Evolutionary conservation across 2,329 filamentous ascomycete genomes (phyloP), one percentile per base, ranked within the genome.

Genomic region (Stagonosporopsis cucurbitacearum): DNA sequence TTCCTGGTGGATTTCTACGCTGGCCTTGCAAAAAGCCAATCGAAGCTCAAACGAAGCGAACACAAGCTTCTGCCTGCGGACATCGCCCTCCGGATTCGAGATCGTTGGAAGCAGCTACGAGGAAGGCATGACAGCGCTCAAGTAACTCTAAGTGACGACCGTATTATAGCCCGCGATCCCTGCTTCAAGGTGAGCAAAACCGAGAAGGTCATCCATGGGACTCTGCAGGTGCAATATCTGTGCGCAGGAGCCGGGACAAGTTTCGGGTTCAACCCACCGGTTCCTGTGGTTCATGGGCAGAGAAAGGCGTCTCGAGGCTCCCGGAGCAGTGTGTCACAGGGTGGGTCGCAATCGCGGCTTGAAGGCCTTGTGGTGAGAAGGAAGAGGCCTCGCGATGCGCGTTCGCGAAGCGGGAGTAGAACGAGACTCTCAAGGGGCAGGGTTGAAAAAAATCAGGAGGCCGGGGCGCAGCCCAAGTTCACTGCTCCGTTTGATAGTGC

Each of bases 1-100:
- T 54, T 54, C 33, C 23, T 54, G 2, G 17, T 48, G 6, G 44
- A 39, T 19, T 33, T 43, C 8, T n/a, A 43, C 36, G 51, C 51
- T 5, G 39, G 44, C 9, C 44, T 44, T 7, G 26, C 40, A 35
- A 42, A 39, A 8, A 28, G 20, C 2, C 39, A 41, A 9, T 12
- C 19, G 22, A 9, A 26, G 1, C 36, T 46, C 11, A 35, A 23
- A 12, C 42, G 12, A 22, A 22, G 28, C 8, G 20, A 35, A n/a
- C n/a, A 35, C 20, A 19, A 28, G 15, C 30, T 28, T 17, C n/a
- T 46, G 12, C 50, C 35, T 3, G 11, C 6, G 7, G 42, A 46
- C 4, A 36, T 52, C 11, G 26, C 13, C 12, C n/a, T 28, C 13
- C 13, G 25, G 32, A 41, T 46, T 6, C 17, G 20, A 19, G 26